These are phyloP conservation scores for Biscutella laevigata DNA, from an alignment of 441 rosid genomes.

Conservation along the genomic window DNA sequence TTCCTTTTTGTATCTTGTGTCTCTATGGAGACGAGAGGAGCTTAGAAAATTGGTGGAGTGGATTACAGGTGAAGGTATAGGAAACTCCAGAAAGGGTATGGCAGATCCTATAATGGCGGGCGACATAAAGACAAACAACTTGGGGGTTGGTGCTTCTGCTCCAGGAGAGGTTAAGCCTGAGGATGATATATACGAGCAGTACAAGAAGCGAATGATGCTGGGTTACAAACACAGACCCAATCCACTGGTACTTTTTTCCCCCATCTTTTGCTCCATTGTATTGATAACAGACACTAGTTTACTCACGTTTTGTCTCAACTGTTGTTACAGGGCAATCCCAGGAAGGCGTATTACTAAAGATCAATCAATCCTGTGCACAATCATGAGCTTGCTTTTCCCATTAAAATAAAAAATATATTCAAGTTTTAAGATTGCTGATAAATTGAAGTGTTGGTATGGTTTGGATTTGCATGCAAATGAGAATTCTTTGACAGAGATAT, in stretches of 20 bases:
- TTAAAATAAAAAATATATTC: slow-evolving; percentile 3
- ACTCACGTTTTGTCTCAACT: background rate
- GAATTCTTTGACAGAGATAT: background rate
- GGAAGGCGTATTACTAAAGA: slow-evolving; percentile 67
- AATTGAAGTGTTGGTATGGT: slow-evolving; percentile 12
- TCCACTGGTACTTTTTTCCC: slow-evolving; percentile 66
- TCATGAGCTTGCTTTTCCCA: slow-evolving; percentile 8
- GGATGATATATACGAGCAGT: slow-evolving; percentile 95
- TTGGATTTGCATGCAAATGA: slow-evolving; percentile 10
- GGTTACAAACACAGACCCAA: slow-evolving; percentile 91
- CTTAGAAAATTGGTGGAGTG: slow-evolving; percentile 26
- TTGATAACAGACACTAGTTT: background rate
- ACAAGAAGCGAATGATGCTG: slow-evolving; percentile 98
- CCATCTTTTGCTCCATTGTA: background rate
- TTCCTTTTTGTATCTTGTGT: slow-evolving; percentile 24
- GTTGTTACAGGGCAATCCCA: slow-evolving; percentile 62
- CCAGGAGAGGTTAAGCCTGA: slow-evolving; percentile 89
- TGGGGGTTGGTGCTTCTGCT: slow-evolving; percentile 87
- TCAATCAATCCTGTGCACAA: background rate
- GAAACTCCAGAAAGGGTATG: slow-evolving; percentile 78
- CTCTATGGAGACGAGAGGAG: slow-evolving; percentile 21
- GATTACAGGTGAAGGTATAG: slow-evolving; percentile 90
- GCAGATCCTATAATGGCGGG: slow-evolving; percentile 89
- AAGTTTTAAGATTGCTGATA: slow-evolving; percentile 11
- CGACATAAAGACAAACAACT: slow-evolving; percentile 63